Conservation (phyloP, 305 asterid genomes). For the Rubia balearica region DNA sequence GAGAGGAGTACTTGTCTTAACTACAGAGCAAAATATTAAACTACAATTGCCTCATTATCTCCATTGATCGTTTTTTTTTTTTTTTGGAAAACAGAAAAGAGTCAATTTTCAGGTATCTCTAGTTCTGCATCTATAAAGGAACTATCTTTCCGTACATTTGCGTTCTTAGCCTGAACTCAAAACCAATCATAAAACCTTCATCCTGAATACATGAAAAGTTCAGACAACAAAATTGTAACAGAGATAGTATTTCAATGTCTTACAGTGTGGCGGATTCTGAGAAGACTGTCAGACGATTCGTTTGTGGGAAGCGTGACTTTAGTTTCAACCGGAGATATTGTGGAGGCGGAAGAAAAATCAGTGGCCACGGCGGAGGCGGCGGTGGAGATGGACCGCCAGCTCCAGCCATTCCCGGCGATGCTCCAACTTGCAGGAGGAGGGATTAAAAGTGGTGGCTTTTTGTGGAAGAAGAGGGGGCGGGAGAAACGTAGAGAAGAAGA, state of each 20-base stretch:
- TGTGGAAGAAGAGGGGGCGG: not conserved
- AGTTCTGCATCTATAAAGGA: not conserved
- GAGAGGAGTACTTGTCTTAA: not conserved
- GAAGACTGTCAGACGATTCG: conserved; percentile 60
- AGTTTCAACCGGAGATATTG: conserved; percentile 12
- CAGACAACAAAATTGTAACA: not conserved
- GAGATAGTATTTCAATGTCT: not conserved
- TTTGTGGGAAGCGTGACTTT: conserved; percentile 72
- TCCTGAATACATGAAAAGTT: no score
- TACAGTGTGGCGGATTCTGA: conserved; percentile 86
- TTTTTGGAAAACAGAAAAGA: not conserved
- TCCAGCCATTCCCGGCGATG: not conserved
- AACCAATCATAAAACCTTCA: no score
- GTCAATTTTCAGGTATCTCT: not conserved
- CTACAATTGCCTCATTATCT: not conserved
- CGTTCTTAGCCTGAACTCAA: not conserved
- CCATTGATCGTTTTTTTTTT: not conserved
- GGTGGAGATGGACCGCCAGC: not conserved
- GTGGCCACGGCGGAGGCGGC: conserved; percentile 20
- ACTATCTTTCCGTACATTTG: not conserved
- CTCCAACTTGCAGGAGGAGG: not conserved
- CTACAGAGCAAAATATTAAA: not conserved
- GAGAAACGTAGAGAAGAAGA: conserved; percentile 3
- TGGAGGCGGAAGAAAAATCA: conserved; percentile 13
- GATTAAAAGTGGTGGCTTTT: not conserved